A percentile compares a stretch with the other conserved stretches of the same genome.
Conservation (phyloP, 805 yeast species). For the Brettanomyces nanus region DNA sequence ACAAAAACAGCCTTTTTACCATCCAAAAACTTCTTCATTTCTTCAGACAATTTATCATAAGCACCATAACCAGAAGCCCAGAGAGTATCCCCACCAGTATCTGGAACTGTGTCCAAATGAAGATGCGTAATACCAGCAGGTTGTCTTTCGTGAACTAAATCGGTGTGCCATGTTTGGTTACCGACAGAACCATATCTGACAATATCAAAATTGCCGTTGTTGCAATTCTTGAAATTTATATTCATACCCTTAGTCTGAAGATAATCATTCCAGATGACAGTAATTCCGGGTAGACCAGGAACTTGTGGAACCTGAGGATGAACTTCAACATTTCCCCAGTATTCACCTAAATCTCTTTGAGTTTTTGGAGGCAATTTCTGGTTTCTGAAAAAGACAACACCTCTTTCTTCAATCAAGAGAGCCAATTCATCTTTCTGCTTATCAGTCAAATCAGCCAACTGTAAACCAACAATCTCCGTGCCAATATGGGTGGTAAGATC, state of each 20-base stretch:
- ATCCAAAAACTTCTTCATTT: constrained; percentile 39
- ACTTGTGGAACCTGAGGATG: constrained; percentile 29
- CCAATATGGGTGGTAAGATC: constrained; percentile 38
- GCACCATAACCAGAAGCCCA: constrained; percentile 49
- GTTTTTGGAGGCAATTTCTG: constrained; percentile 35
- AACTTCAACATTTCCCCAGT: constrained; percentile 35
- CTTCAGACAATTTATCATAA: constrained; percentile 43
- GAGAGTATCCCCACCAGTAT: constrained; percentile 44
- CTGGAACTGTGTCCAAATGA: constrained; percentile 39
- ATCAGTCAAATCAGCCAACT: constrained; percentile 32
- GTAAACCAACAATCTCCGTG: constrained; percentile 39
- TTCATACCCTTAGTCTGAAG: constrained; percentile 17
- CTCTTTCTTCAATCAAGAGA: constrained; percentile 35
- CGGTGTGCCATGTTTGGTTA: constrained; percentile 38
- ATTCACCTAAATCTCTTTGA: constrained; percentile 35
- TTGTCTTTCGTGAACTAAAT: constrained; percentile 40
- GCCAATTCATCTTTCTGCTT: constrained; percentile 38
- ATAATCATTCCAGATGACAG: constrained; percentile 33
- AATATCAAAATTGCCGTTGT: constrained; percentile 10
- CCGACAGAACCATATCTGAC: constrained; percentile 5
- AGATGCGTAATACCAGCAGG: constrained; percentile 44
- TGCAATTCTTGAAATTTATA: constrained; percentile 10
- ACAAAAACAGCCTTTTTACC: constrained; percentile 38
- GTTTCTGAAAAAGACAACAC: constrained; percentile 40
- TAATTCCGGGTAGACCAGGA: constrained; percentile 27